Percentiles rank a stretch among this genome's conserved stretches.
phyloP scores from a whole-genome alignment of 768 basidiomycete genomes.

The Mycena galopus region DNA sequence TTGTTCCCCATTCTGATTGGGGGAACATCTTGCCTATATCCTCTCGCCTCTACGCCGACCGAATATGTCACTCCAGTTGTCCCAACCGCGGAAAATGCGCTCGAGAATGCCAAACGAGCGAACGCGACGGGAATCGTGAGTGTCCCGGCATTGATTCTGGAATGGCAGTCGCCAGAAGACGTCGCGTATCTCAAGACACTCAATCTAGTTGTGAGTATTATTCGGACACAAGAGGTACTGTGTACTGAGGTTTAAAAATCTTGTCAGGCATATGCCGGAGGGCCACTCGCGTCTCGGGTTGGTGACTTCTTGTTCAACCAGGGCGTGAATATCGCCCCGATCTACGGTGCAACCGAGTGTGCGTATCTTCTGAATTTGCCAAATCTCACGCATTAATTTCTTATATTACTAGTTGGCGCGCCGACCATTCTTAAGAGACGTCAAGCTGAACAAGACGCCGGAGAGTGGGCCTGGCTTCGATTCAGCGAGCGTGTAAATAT shows the following conservation, averaged over 20 bases:
- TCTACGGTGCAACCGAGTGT: constrained; percentile 57
- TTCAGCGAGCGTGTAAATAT: constrained; percentile 43
- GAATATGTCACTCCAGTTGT: constrained; percentile 46
- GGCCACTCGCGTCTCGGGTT: constrained; percentile 50
- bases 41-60: constrained; percentile 44
- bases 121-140: constrained; percentile 48
- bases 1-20: constrained; percentile 45
- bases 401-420: constrained; percentile 33
- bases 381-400: neutral
- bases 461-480: constrained; percentile 48
- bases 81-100: constrained; percentile 54
- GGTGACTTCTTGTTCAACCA: constrained; percentile 50
- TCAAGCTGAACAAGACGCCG: constrained; percentile 35
- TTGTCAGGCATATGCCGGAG: constrained; percentile 51
- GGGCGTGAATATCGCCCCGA: constrained; percentile 48
- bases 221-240: neutral
- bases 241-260: neutral
- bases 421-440: constrained; percentile 31
- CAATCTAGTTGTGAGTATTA: constrained; percentile 43
- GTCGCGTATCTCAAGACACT: constrained; percentile 46
- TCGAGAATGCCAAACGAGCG: constrained; percentile 48
- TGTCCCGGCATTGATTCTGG: constrained; percentile 55
- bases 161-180: constrained; percentile 49
- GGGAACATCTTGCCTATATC: constrained; percentile 45
- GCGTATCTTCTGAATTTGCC: neutral